Conservation (phyloP, 495 filamentous ascomycete genomes). For the Lophiotrema nucula region DNA sequence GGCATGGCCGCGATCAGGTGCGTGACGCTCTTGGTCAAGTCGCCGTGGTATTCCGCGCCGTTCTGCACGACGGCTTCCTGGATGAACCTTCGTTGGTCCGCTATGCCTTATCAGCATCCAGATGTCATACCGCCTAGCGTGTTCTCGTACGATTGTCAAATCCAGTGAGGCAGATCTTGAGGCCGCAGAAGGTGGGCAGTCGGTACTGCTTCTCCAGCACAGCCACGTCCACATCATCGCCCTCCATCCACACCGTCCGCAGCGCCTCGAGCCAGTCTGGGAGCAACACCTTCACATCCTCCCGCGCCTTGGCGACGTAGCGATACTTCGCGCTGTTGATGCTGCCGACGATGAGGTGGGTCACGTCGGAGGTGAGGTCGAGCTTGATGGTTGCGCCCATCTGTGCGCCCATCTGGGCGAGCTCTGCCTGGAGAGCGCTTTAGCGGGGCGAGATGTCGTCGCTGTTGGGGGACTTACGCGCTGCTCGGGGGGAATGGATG, state of each 20-base stretch:
- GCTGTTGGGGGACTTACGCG: slow-evolving; percentile 57
- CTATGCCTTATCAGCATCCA: slow-evolving; percentile 43
- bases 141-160: slow-evolving; percentile 74
- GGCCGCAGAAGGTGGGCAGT: slow-evolving; percentile 58
- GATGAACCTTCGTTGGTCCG: slow-evolving; percentile 64
- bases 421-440: slow-evolving; percentile 56
- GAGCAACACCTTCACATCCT: slow-evolving; percentile 77
- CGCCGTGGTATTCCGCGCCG: slow-evolving; percentile 78
- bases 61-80: slow-evolving; percentile 62
- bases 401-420: slow-evolving; percentile 66
- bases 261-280: slow-evolving; percentile 84
- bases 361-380: slow-evolving; percentile 94
- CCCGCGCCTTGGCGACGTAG: slow-evolving; percentile 85
- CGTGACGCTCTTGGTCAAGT: slow-evolving; percentile 80
- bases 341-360: slow-evolving; percentile 88
- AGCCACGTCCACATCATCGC: slow-evolving; percentile 71
- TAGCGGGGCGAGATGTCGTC: background rate
- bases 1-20: slow-evolving; percentile 79
- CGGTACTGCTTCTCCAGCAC: slow-evolving; percentile 61
- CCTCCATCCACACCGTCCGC: slow-evolving; percentile 75
- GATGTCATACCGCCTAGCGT: background rate
- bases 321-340: slow-evolving; percentile 88
- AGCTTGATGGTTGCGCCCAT: slow-evolving; percentile 85
- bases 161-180: slow-evolving; percentile 85
- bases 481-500: slow-evolving; percentile 75